These are phyloP conservation scores for Clarkia xantiana DNA, from an alignment of 345 rosid genomes.

Conservation along the genomic window DNA sequence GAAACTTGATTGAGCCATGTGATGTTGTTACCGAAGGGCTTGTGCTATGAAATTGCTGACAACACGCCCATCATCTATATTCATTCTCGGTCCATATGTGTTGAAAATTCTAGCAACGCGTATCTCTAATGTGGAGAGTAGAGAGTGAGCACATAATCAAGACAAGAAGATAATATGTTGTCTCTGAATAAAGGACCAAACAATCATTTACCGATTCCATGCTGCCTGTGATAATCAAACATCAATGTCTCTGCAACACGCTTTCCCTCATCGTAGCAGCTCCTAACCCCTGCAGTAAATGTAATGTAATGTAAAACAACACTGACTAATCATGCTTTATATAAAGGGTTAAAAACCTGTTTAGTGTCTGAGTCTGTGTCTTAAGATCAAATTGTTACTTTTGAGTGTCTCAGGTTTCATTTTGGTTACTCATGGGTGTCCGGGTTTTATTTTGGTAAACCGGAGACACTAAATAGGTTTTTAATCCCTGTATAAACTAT, in stretches of 20 bases:
- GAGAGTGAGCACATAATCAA: slow-evolving; percentile 9
- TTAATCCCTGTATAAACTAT: too few relatives aligned
- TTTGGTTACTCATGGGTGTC: too few relatives aligned
- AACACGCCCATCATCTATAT: slow-evolving; percentile 90
- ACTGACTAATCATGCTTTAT: neutral
- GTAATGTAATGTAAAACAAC: too few relatives aligned
- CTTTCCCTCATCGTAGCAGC: slow-evolving; percentile 95
- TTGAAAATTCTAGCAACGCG: slow-evolving; percentile 87
- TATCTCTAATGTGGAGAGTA: too few relatives aligned
- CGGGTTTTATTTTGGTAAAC: too few relatives aligned
- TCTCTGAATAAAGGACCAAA: neutral
- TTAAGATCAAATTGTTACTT: too few relatives aligned
- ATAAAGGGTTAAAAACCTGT: too few relatives aligned
- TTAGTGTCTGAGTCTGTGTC: too few relatives aligned
- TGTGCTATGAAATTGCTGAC: slow-evolving; percentile 97
- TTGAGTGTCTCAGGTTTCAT: too few relatives aligned
- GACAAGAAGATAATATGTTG: neutral
- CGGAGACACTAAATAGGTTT: too few relatives aligned
- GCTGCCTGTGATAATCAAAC: slow-evolving; percentile 95
- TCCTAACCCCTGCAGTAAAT: slow-evolving; percentile 92
- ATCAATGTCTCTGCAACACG: slow-evolving; percentile 87
- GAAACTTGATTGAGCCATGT: too few relatives aligned
- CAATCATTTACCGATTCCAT: slow-evolving; percentile 55
- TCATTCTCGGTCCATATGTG: slow-evolving; percentile 96
- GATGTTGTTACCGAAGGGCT: slow-evolving; percentile 52